A percentile compares a stretch with the other conserved stretches of the same genome.
These are phyloP conservation scores for Blastobotrys buckinghamii DNA, from an alignment of 1,139 yeast genomes.

Conservation along the genomic window DNA sequence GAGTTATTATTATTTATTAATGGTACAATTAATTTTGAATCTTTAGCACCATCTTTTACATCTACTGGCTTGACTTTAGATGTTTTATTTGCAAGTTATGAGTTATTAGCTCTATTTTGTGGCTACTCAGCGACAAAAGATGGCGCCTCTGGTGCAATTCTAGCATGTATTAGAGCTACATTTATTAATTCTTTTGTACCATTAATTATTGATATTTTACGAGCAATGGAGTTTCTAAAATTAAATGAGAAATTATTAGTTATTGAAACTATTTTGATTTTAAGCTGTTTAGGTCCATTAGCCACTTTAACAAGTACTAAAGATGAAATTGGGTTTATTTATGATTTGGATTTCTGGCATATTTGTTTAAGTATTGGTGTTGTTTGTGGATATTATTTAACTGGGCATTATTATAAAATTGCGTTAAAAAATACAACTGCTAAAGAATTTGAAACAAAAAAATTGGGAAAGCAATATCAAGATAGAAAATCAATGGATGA, in stretches of 20 bases:
- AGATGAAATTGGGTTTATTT: not conserved
- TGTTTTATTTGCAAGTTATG: not conserved
- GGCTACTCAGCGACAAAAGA: not conserved
- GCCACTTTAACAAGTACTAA: not conserved
- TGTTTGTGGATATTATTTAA: not conserved
- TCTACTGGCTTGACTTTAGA: not conserved
- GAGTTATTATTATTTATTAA: not conserved
- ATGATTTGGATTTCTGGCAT: not conserved
- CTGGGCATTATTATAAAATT: not conserved
- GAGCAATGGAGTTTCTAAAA: not conserved
- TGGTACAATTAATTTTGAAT: not conserved
- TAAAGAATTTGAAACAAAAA: too few species aligned
- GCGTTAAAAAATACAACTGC: too few species aligned
- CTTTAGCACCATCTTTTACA: not conserved
- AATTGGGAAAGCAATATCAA: too few species aligned
- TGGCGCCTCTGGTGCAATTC: not conserved
- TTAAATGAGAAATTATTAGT: not conserved
- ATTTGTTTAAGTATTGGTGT: not conserved
- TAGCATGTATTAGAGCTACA: not conserved
- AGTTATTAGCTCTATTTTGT: not conserved
- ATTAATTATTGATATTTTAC: not conserved
- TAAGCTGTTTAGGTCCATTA: not conserved
- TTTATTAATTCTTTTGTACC: not conserved
- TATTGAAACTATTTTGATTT: not conserved
- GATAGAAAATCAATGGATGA: too few species aligned